Conservation (phyloP, 805 yeast species). For the Groenewaldozyma salmanticensis region DNA sequence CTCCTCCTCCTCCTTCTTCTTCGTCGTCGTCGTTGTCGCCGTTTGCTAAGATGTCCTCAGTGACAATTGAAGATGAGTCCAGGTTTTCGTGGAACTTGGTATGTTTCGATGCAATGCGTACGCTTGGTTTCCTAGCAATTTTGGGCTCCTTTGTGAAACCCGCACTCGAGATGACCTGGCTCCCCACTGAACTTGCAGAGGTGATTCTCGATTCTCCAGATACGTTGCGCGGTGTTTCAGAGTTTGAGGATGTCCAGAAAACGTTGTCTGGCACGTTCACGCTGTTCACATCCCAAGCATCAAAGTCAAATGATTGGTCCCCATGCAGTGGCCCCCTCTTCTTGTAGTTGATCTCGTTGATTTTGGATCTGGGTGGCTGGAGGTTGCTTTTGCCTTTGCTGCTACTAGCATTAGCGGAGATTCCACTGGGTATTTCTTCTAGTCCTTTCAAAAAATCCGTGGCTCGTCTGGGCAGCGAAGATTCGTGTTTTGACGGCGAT, state of each 20-base stretch:
- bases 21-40: conserved; percentile 2
- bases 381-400: not conserved
- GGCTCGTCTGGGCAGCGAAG: not conserved
- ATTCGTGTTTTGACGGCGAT: not conserved
- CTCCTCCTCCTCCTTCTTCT: conserved; percentile 1
- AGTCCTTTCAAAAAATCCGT: not conserved
- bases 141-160: conserved; percentile 13
- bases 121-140: conserved; percentile 2
- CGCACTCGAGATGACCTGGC: conserved; percentile 10
- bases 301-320: conserved; percentile 5
- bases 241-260: conserved; percentile 11
- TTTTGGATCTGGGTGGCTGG: not conserved
- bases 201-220: not conserved
- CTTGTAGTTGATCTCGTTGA: not conserved
- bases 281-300: conserved; percentile 15
- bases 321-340: too few relatives aligned
- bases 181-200: not conserved
- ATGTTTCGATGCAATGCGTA: too few relatives aligned
- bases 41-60: too few relatives aligned
- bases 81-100: too few relatives aligned
- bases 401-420: not conserved
- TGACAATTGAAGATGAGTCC: too few relatives aligned
- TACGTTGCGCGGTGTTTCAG: conserved; percentile 4
- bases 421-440: conserved; percentile 1
- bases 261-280: conserved; percentile 9